A percentile compares a stretch with the other conserved stretches of the same genome.
Evolutionary conservation across 352 stramenopile species (phyloP).

Genomic region (Phytopythium mirpurense): DNA sequence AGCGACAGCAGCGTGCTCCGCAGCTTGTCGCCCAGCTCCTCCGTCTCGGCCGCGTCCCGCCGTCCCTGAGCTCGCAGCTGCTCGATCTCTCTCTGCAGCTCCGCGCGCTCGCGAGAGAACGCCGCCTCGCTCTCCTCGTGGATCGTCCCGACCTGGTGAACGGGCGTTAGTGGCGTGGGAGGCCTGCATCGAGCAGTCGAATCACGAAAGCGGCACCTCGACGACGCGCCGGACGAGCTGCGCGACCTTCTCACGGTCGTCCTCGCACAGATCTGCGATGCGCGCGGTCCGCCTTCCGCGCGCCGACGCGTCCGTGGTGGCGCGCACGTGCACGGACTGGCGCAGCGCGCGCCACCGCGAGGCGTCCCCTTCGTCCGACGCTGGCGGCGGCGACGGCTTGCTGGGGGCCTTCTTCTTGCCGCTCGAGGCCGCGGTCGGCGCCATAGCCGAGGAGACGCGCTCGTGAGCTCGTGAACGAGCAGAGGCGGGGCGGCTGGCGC

Average conservation of each 20-base stretch:
- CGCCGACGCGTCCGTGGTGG: constrained; percentile 33
- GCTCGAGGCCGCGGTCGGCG: constrained; percentile 4
- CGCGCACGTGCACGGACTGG: constrained; percentile 52
- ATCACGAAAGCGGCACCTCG: constrained; percentile 29
- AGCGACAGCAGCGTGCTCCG: constrained; percentile 28
- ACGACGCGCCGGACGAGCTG: constrained; percentile 74
- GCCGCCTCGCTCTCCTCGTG: constrained; percentile 55
- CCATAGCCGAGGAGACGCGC: constrained; percentile 1
- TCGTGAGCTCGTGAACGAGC: too few species aligned
- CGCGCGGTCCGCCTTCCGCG: constrained; percentile 16
- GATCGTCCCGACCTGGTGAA: constrained; percentile 28
- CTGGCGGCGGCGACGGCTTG: neutral
- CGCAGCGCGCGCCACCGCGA: constrained; percentile 70
- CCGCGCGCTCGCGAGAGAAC: constrained; percentile 28
- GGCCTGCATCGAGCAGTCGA: constrained; percentile 1
- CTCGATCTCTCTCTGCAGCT: constrained; percentile 43
- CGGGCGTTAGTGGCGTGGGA: constrained; percentile 2
- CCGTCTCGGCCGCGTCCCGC: constrained; percentile 38
- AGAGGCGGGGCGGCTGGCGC: neutral
- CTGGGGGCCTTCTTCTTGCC: constrained; percentile 5
- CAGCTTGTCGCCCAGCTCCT: constrained; percentile 47
- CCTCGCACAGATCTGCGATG: constrained; percentile 65
- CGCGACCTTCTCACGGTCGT: constrained; percentile 77
- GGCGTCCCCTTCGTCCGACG: neutral
- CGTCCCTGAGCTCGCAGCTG: constrained; percentile 41